Evolutionary conservation across 805 yeast species (phyloP), one percentile per base, ranked within the genome.

Genomic region (Lipomyces kockii): DNA sequence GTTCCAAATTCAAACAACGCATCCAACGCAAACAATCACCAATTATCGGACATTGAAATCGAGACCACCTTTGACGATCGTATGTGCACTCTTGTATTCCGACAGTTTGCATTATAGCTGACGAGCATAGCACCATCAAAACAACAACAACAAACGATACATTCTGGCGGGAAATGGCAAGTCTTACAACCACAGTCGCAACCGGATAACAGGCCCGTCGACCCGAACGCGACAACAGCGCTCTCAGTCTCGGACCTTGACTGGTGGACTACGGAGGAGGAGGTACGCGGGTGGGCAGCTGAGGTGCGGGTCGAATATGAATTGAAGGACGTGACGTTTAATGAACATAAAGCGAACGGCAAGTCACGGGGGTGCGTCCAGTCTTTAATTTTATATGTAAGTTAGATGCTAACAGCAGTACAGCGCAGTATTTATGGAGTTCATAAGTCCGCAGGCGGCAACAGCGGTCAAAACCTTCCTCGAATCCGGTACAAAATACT

Each of bases 181-280:
- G 65, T 56, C 9, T 27, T 68, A n/a, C 43, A 56, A 11, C 68
- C 67, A 11, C 49, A 46, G 8, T 20, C 35, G 12, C 65, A 64
- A 27, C 66, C 69, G 2, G 72, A 69, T 51, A 64, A 39, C 49
- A 65, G 72, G 12, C 66, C 72, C 5, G 37, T 69, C n/a, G 72
- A 70, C 32, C 61, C 35, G 8, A 63, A 65, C 43, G 57, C 69
- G n/a, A 60, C 73, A 2, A n/a, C 64, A 1, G 73, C 74, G 12
- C 43, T 71, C 51, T 20, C 55, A 8, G 60, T 71, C 49, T 20
- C 63, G 37, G 74, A 71, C 17, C 58, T 71, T 6, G 71, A 72
- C 34, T 71, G 74, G 74, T 71, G 74, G 74, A 71, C 70, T 14
- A 60, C 70, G 4, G 74, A 71, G 34, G 74, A 71, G 22, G 74